Percentiles rank a stretch among this genome's conserved stretches.
Conservation (phyloP, 176 grass and related monocot species). For the Miscanthus lutarioriparius region DNA sequence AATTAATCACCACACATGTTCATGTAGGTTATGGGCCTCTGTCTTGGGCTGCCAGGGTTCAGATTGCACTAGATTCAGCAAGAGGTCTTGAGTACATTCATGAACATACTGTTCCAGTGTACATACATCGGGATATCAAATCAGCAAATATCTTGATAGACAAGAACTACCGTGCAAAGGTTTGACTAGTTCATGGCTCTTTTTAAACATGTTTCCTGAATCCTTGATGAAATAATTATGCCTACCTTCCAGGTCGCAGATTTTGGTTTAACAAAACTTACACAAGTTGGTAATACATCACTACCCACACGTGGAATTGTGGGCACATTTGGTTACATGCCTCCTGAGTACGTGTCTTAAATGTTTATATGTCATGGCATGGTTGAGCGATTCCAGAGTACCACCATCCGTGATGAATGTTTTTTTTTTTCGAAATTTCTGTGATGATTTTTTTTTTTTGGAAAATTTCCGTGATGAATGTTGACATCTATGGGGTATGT, state of each 20-base stretch:
- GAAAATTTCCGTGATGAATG: background rate
- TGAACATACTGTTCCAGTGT: conserved; percentile 94
- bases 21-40: conserved; percentile 65
- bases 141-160: conserved; percentile 98
- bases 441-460: no score
- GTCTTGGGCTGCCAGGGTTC: conserved; percentile 76
- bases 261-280: conserved; percentile 93
- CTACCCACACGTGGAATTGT: conserved; percentile 66
- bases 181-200: conserved; percentile 29
- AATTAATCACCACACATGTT: conserved; percentile 33
- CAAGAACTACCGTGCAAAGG: conserved; percentile 86
- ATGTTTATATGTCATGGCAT: background rate
- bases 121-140: conserved; percentile 98
- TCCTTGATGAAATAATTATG: conserved; percentile 21
- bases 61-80: conserved; percentile 94
- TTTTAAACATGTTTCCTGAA: background rate
- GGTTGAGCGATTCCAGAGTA: background rate
- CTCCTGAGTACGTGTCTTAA: conserved; percentile 71
- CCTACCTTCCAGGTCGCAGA: conserved; percentile 76
- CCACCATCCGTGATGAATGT: background rate
- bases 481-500: conserved; percentile 20
- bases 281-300: conserved; percentile 71
- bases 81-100: conserved; percentile 99
- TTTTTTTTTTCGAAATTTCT: no score
- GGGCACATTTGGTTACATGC: conserved; percentile 99